These are phyloP conservation scores for Penicillium riverlandense DNA, from an alignment of 495 filamentous ascomycete genomes.

Conservation along the genomic window DNA sequence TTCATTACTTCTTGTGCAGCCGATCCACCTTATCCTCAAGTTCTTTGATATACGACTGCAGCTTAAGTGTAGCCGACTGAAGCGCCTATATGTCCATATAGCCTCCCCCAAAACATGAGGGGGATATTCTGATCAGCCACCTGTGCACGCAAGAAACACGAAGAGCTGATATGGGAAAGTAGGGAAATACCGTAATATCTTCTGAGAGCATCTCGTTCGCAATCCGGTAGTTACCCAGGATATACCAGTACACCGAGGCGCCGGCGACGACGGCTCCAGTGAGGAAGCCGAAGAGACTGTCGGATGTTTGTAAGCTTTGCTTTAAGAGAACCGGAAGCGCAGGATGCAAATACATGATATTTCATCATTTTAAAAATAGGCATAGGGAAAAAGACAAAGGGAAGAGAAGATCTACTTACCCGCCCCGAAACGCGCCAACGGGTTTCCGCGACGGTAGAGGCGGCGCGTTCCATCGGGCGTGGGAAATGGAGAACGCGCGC, in stretches of 20 bases:
- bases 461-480: slow-evolving; percentile 23
- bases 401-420: slow-evolving; percentile 48
- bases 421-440: slow-evolving; percentile 86
- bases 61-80: slow-evolving; percentile 76
- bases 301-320: background rate
- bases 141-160: background rate
- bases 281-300: slow-evolving; percentile 88
- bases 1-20: slow-evolving; percentile 55
- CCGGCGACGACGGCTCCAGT: slow-evolving; percentile 76
- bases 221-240: slow-evolving; percentile 85
- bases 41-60: slow-evolving; percentile 72
- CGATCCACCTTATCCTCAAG: slow-evolving; percentile 78
- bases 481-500: slow-evolving; percentile 31
- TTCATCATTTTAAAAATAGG: background rate
- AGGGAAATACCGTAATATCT: slow-evolving; percentile 83
- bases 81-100: slow-evolving; percentile 52
- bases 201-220: slow-evolving; percentile 91
- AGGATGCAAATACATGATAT: no score
- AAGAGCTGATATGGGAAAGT: slow-evolving; percentile 1
- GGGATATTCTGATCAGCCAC: background rate
- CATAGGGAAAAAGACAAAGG: background rate
- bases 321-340: no score
- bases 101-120: no score
- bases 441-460: slow-evolving; percentile 68
- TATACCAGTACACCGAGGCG: slow-evolving; percentile 79